phyloP scores from a whole-genome alignment of 148 eudicot species.

The Linanthus parryae region DNA sequence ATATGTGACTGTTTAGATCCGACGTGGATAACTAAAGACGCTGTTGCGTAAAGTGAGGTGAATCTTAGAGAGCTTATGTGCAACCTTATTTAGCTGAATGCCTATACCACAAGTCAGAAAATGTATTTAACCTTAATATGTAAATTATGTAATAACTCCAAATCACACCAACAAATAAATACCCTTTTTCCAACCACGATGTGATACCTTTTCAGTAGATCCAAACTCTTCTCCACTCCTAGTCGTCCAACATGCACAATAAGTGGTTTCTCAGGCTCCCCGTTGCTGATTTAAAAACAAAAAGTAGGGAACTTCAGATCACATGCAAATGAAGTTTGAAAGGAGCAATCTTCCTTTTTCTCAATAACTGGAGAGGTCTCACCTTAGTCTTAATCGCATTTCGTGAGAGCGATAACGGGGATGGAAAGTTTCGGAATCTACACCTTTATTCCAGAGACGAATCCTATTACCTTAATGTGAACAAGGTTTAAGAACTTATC shows the following conservation, averaged over 20 bases:
- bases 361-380: no score
- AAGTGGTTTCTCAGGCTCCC: conserved; percentile 49
- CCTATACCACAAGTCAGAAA: no score
- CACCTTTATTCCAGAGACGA: conserved; percentile 98
- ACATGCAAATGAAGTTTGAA: not conserved
- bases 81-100: no score
- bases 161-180: no score
- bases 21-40: no score
- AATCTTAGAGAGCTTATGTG: no score
- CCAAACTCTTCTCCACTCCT: conserved; percentile 61
- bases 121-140: no score
- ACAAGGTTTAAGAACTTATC: no score
- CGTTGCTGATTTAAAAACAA: conserved; percentile 43
- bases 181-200: no score
- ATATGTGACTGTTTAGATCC: no score
- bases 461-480: conserved; percentile 41
- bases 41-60: no score
- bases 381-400: conserved; percentile 87
- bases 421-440: conserved; percentile 93
- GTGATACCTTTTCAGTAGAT: conserved; percentile 48
- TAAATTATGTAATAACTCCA: no score
- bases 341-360: not conserved
- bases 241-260: conserved; percentile 57
- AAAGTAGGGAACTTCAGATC: not conserved
- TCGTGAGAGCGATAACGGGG: conserved; percentile 71